Evolutionary conservation across 2,329 filamentous ascomycete species (phyloP).

Genomic region (Knufia petricola): DNA sequence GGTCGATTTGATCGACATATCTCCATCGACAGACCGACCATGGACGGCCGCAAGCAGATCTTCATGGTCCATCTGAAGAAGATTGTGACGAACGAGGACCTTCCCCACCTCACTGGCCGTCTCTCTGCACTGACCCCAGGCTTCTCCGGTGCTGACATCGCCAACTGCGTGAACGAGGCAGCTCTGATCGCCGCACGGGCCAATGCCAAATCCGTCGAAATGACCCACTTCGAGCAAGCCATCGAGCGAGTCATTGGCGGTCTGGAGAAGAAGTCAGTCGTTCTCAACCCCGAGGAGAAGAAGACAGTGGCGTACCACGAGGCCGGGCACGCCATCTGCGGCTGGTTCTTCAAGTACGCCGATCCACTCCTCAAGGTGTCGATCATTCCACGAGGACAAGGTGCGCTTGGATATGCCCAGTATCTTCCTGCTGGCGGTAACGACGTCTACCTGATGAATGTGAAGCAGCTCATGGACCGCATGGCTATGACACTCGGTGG

Average conservation of each 20-base stretch:
- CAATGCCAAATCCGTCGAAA: slow-evolving; percentile 69
- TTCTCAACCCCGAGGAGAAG: slow-evolving; percentile 89
- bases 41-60: slow-evolving; percentile 93
- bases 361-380: slow-evolving; percentile 96
- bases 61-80: slow-evolving; percentile 91
- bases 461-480: slow-evolving; percentile 92
- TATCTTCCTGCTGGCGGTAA: slow-evolving; percentile 68
- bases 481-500: slow-evolving; percentile 99
- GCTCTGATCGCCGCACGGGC: slow-evolving; percentile 83
- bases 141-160: slow-evolving; percentile 95
- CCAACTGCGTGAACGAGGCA: slow-evolving; percentile 96
- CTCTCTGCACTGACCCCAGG: slow-evolving; percentile 88
- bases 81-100: slow-evolving; percentile 84
- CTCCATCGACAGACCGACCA: slow-evolving; percentile 85
- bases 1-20: slow-evolving; percentile 97
- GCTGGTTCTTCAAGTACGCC: slow-evolving; percentile 95
- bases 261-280: slow-evolving; percentile 92
- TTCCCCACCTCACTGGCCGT: slow-evolving; percentile 77
- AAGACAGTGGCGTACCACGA: slow-evolving; percentile 95
- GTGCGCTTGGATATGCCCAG: slow-evolving; percentile 89
- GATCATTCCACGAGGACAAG: slow-evolving; percentile 92
- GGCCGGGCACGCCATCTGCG: slow-evolving; percentile 94
- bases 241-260: slow-evolving; percentile 96
- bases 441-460: slow-evolving; percentile 92
- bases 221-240: slow-evolving; percentile 91